phyloP scores from a whole-genome alignment of 1,284 basidiomycete genomes.

The Apiotrichum laibachii region DNA sequence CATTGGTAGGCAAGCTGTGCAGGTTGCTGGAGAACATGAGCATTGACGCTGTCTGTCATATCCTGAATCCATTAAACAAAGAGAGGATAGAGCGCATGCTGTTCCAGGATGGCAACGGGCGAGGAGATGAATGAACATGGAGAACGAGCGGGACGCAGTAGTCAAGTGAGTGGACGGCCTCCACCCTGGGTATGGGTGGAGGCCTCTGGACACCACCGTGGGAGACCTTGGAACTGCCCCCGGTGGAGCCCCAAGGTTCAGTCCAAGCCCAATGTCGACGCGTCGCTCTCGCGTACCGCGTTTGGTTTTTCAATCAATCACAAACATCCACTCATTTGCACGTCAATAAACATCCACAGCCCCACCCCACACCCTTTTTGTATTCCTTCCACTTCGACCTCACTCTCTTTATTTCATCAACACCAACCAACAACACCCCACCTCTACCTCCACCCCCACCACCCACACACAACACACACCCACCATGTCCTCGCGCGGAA shows the following conservation, averaged over 20 bases:
- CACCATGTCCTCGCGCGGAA: conserved; percentile 48
- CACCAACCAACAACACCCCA: not conserved
- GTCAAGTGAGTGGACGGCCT: not conserved
- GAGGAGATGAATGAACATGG: too few species aligned
- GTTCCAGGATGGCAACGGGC: too few species aligned
- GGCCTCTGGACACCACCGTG: not conserved
- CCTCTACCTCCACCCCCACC: not conserved
- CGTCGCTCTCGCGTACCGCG: not conserved
- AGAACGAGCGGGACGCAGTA: too few species aligned
- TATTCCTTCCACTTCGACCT: not conserved
- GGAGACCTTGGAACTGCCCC: not conserved
- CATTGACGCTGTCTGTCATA: too few species aligned
- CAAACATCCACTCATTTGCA: not conserved
- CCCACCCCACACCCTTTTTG: not conserved
- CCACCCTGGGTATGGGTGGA: not conserved
- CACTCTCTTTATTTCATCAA: not conserved
- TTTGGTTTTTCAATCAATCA: not conserved
- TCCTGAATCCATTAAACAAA: too few species aligned
- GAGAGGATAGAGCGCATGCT: too few species aligned
- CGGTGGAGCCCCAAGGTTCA: not conserved
- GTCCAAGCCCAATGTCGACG: not conserved
- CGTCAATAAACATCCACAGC: not conserved
- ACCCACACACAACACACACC: not conserved
- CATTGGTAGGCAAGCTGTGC: too few species aligned
- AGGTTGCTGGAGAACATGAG: too few species aligned